Conservation (phyloP, 1,139 yeast species). For the Yamadazyma conglobata region DNA sequence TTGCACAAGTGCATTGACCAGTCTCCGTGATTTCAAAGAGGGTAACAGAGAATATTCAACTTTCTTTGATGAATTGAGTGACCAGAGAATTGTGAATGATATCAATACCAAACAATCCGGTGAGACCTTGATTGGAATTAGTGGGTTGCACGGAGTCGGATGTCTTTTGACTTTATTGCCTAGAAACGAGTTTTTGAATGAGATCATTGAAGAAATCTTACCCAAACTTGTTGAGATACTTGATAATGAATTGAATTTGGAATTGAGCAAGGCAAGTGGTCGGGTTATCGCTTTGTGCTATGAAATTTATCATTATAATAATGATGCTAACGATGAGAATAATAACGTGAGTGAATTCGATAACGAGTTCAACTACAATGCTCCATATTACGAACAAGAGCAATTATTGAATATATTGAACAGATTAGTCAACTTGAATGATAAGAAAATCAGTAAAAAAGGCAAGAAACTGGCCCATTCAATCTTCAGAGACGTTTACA, state of each 20-base stretch:
- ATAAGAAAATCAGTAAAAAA: slow-evolving; percentile 57
- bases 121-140: slow-evolving; percentile 39
- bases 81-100: slow-evolving; percentile 36
- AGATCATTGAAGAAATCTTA: slow-evolving; percentile 34
- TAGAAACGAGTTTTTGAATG: slow-evolving; percentile 41
- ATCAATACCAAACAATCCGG: slow-evolving; percentile 28
- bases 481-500: slow-evolving; percentile 57
- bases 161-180: slow-evolving; percentile 42
- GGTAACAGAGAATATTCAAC: slow-evolving; percentile 48
- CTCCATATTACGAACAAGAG: slow-evolving; percentile 60
- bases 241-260: slow-evolving; percentile 40
- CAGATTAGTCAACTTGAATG: slow-evolving; percentile 48
- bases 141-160: slow-evolving; percentile 49
- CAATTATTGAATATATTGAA: slow-evolving; percentile 44
- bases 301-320: slow-evolving; percentile 52
- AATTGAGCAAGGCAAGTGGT: slow-evolving; percentile 52
- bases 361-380: slow-evolving; percentile 39
- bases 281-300: slow-evolving; percentile 60
- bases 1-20: slow-evolving; percentile 32
- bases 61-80: slow-evolving; percentile 35
- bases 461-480: slow-evolving; percentile 62
- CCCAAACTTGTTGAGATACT: slow-evolving; percentile 39
- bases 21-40: slow-evolving; percentile 30
- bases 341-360: slow-evolving; percentile 37
- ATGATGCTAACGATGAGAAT: slow-evolving; percentile 28